These are phyloP conservation scores for Sclerotinia nivalis DNA, from an alignment of 2,329 filamentous ascomycete genomes.

Conservation along the genomic window DNA sequence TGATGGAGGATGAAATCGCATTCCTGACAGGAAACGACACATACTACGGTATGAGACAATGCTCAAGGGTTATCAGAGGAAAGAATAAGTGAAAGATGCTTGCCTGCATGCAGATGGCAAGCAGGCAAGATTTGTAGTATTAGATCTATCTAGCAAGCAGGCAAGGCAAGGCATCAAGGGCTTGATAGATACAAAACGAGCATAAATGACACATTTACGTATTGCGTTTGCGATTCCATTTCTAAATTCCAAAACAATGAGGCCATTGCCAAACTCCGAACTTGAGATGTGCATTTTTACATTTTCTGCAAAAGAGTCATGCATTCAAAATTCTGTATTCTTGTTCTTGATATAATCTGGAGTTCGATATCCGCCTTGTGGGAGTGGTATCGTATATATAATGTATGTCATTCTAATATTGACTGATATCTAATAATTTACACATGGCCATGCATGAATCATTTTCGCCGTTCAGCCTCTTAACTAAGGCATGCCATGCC, in stretches of 20 bases:
- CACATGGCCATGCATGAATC: slow-evolving; percentile 19
- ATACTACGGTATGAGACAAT: slow-evolving; percentile 23
- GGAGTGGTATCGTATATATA: slow-evolving; percentile 16
- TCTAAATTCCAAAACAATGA: no score
- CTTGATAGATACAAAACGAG: slow-evolving; percentile 21
- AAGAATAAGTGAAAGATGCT: neutral
- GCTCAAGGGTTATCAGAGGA: slow-evolving; percentile 15
- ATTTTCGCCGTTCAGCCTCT: no score
- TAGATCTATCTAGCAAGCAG: slow-evolving; percentile 25
- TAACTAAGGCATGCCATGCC: no score
- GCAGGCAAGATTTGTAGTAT: slow-evolving; percentile 32
- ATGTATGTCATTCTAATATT: slow-evolving; percentile 33
- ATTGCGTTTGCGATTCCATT: neutral
- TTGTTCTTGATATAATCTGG: neutral
- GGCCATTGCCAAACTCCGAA: no score
- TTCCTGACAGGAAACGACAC: neutral
- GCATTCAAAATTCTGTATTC: neutral
- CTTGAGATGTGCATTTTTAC: no score
- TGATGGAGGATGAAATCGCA: neutral
- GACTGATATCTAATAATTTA: slow-evolving; percentile 36
- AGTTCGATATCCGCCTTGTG: neutral
- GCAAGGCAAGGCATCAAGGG: neutral
- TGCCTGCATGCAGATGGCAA: slow-evolving; percentile 6
- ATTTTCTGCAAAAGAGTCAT: neutral
- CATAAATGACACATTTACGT: slow-evolving; percentile 21